phyloP scores from a whole-genome alignment of 306 rosid species.

The Quercus glauca region DNA sequence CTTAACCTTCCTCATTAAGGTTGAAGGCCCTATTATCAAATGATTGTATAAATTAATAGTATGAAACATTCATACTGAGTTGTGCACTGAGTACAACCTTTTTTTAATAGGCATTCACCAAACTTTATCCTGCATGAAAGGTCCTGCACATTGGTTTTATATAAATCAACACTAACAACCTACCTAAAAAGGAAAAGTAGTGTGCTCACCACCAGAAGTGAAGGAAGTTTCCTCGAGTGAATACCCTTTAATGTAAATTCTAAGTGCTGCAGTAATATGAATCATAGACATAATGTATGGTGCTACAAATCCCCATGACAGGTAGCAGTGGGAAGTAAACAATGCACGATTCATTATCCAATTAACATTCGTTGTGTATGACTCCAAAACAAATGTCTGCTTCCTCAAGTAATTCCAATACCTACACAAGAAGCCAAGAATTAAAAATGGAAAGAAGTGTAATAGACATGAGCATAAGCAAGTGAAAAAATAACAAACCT shows the following conservation, averaged over 20 bases:
- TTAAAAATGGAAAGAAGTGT: constrained; percentile 19
- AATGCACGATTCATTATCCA: constrained; percentile 94
- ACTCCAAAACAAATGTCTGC: constrained; percentile 97
- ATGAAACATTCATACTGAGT: not conserved
- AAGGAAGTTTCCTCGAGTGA: constrained; percentile 53
- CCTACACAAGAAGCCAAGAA: constrained; percentile 42
- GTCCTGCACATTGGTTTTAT: constrained; percentile 6
- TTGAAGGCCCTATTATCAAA: not conserved
- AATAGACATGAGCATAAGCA: not conserved
- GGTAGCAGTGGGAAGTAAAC: constrained; percentile 71
- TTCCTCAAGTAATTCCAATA: constrained; percentile 99
- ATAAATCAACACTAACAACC: constrained; percentile 37
- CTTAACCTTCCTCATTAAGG: not conserved
- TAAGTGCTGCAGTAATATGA: constrained; percentile 70
- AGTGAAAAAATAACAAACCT: constrained; percentile 56
- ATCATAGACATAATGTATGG: constrained; percentile 72
- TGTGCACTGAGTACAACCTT: no score
- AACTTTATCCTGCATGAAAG: constrained; percentile 16
- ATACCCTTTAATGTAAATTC: constrained; percentile 48
- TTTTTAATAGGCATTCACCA: not conserved
- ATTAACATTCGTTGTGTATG: constrained; percentile 74
- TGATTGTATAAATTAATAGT: constrained; percentile 1
- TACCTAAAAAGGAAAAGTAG: constrained; percentile 38
- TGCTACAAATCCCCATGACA: constrained; percentile 93
- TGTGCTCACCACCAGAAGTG: constrained; percentile 69